Evolutionary conservation across 2,329 filamentous ascomycete species (phyloP), one percentile per base, ranked within the genome.

Genomic region (Fusarium caatingaense): DNA sequence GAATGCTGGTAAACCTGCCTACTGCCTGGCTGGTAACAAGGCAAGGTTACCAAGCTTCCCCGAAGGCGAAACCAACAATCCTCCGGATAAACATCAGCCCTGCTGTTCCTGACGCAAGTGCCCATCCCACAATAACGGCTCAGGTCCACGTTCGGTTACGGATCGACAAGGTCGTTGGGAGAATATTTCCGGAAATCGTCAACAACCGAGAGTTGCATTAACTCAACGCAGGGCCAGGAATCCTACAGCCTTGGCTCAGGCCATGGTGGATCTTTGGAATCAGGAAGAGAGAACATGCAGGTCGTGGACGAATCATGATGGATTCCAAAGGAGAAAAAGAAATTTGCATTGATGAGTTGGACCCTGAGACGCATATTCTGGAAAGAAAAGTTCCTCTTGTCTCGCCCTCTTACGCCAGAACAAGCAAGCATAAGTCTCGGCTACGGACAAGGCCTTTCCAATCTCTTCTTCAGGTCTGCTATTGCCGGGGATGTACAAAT

Each of bases 141-240:
- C 27, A 32, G 3, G 37, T 9, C 42, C 41, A 42, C 30, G 16
- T 30, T 54, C n/a, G 25, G 34, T 25, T 41, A 60, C 23, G 25
- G 55, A 69, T 69, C 66, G 40, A 40, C 62, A 20, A 13, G 32
- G 20, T 25, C 16, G 34, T 21, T 54, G 46, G 21, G 21, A 20
- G 27, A 15, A 45, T 51, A 11, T 49, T 44, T 37, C 30, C 30
- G 25, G 34, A 50, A 54, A 41, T 21, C 32, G 44, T 30, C 44
- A 25, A 30, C 9, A 45, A 45, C 46, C 25, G 32, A 32, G 37
- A 49, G 12, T 18, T 47, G 28, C 41, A 47, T 37, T 32, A 25
- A 42, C 41, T 60, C 15, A 40, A 50, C 16, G 23, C 37, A 37
- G 20, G 23, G 23, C 20, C 21, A 21, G 15, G n/a, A 27, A 59